phyloP scores from a whole-genome alignment of 306 rosid genomes.

The Dryas octopetala region DNA sequence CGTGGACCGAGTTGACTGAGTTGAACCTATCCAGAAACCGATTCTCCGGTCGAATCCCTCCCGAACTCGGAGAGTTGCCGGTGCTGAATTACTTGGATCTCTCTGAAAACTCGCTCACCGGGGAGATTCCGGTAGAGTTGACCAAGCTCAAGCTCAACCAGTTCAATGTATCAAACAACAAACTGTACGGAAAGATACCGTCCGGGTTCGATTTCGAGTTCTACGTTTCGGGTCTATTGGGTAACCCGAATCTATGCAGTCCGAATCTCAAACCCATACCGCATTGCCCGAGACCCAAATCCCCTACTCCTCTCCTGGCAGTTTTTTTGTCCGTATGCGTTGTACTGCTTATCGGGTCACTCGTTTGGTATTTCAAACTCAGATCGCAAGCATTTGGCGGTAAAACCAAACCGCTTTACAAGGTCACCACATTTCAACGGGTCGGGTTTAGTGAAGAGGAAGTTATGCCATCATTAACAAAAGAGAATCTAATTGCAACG shows the following conservation, averaged over 20 bases:
- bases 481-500: slow-evolving; percentile 51
- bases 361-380: slow-evolving; percentile 44
- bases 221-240: slow-evolving; percentile 40
- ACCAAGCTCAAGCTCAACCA: slow-evolving; percentile 54
- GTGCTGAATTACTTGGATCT: slow-evolving; percentile 66
- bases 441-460: slow-evolving; percentile 63
- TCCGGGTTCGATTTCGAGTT: slow-evolving; percentile 40
- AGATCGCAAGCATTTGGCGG: slow-evolving; percentile 25
- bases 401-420: slow-evolving; percentile 38
- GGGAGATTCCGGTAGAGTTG: slow-evolving; percentile 61
- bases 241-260: slow-evolving; percentile 70
- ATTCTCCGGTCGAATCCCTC: slow-evolving; percentile 62
- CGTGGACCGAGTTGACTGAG: slow-evolving; percentile 59
- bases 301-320: slow-evolving; percentile 30
- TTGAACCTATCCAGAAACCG: slow-evolving; percentile 58
- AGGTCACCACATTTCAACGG: slow-evolving; percentile 55
- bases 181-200: slow-evolving; percentile 61
- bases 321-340: slow-evolving; percentile 31
- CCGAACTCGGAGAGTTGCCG: slow-evolving; percentile 51
- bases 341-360: slow-evolving; percentile 39
- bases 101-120: slow-evolving; percentile 53
- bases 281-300: slow-evolving; percentile 44
- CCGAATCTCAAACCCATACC: slow-evolving; percentile 42
- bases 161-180: slow-evolving; percentile 65
- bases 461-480: slow-evolving; percentile 39